These are phyloP conservation scores for Solanum pinnatisectum DNA, from an alignment of 257 asterid species.

Conservation along the genomic window DNA sequence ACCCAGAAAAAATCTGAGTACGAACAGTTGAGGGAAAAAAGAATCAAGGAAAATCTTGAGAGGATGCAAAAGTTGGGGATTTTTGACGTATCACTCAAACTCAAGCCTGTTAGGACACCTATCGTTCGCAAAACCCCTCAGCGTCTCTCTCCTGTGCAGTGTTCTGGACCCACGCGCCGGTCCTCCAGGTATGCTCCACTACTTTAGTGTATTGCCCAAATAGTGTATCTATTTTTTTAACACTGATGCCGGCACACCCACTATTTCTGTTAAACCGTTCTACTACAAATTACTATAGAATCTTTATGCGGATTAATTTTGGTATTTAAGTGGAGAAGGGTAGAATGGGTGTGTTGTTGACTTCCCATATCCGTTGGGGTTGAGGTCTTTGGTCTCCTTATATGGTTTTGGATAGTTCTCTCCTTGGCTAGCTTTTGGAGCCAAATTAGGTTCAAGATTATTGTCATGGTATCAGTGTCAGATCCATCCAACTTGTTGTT, in stretches of 20 bases:
- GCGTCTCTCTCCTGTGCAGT: conserved; percentile 25
- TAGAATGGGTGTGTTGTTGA: not conserved
- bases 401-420: not conserved
- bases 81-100: conserved; percentile 49
- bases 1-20: conserved; percentile 26
- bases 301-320: not conserved
- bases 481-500: not conserved
- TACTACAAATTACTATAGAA: not conserved
- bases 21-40: conserved; percentile 67
- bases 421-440: not conserved
- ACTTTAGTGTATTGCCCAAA: not conserved
- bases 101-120: conserved; percentile 28
- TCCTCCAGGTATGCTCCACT: conserved; percentile 53
- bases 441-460: not conserved
- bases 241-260: not conserved
- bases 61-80: conserved; percentile 87
- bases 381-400: not conserved
- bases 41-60: conserved; percentile 69
- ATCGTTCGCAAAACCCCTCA: conserved; percentile 16
- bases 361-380: not conserved
- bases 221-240: not conserved
- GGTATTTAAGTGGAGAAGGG: not conserved
- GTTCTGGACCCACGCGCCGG: conserved; percentile 64
- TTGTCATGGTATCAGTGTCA: not conserved
- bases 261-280: not conserved